phyloP scores from a whole-genome alignment of 2,329 filamentous ascomycete species.

The Ophiocordyceps camponoti-leonardi region DNA sequence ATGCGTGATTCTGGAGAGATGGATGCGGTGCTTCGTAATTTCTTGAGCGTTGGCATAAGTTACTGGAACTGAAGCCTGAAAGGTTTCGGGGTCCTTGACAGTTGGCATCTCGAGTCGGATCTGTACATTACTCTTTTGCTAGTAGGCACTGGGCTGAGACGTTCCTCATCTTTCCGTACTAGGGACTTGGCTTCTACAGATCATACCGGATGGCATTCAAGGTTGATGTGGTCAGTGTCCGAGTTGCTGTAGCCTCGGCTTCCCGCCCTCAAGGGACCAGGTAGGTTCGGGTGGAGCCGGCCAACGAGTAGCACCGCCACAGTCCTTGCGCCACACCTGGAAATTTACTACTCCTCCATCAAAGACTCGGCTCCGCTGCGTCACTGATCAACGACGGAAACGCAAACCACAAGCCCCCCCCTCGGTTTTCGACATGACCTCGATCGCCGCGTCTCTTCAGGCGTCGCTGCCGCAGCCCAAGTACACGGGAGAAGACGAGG shows the following conservation, averaged over 20 bases:
- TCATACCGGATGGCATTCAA: no score
- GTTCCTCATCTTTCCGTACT: no score
- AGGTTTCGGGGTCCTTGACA: no score
- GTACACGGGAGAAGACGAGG: conserved; percentile 81
- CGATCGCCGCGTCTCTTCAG: conserved; percentile 54
- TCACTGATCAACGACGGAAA: not conserved
- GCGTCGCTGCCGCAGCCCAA: conserved; percentile 75
- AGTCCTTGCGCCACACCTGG: conserved; percentile 10
- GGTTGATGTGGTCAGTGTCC: no score
- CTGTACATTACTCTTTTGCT: not conserved
- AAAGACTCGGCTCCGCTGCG: not conserved
- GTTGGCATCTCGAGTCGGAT: no score
- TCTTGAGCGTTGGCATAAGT: no score
- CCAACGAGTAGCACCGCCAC: conserved; percentile 5
- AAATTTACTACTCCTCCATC: not conserved
- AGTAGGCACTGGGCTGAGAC: not conserved
- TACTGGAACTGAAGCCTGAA: no score
- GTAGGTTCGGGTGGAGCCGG: not conserved
- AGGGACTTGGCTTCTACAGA: no score
- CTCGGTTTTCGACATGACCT: conserved; percentile 37
- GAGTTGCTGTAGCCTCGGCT: not conserved
- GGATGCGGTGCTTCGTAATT: no score
- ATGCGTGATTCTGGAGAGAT: not conserved
- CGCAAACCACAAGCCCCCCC: conserved; percentile 2
- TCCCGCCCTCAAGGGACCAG: no score